Evolutionary conservation across 2,329 filamentous ascomycete species (phyloP), one percentile per base, ranked within the genome.

Genomic region (Pseudohalonectria lignicola): DNA sequence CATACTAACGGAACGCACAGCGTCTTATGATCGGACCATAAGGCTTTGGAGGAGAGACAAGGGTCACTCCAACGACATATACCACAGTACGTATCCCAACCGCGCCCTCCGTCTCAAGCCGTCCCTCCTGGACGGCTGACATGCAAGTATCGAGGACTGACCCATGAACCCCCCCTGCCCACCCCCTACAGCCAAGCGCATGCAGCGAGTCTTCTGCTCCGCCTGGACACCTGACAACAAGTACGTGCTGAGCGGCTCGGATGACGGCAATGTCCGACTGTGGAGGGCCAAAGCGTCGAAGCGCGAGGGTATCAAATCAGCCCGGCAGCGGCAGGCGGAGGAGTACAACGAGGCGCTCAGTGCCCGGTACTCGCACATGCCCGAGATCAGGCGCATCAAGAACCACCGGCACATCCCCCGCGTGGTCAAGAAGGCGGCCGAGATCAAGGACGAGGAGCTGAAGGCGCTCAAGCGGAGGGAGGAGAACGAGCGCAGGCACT

Each of bases 401-500:
- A 75, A 87, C 37, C 92, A 98, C 61, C 77, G 92, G 45, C 92
- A 96, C 62, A 64, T 95, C 44, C 92, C 92, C 16, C 86, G 87
- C 69, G 78, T 87, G 41, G 78, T 96, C 47, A 95, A 94, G 79
- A 96, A 95, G 75, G 90, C 90, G 4, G 79, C 74, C 35, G 84
- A 94, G 67, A 96, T 96, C 63, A 98, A 98, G 76, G 66, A 66
- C 41, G 86, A 93, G 54, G 92, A 96, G 60, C 60, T 95, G 51
- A 79, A 78, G 60, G 76, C 85, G 25, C 83, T 95, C 58, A 94
- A 94, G 76, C 72, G 86, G 50, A 79, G 79, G 49, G 85, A 94
- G 53, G 92, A 98, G 68, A 98, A 98, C 56, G 85, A 94, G 62
- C 74, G 92, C 47, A 86, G 85, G 59, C 90, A 98, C 60, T 82